Conservation (phyloP, 1,284 basidiomycete species). For the Veloboletus limbatus region DNA sequence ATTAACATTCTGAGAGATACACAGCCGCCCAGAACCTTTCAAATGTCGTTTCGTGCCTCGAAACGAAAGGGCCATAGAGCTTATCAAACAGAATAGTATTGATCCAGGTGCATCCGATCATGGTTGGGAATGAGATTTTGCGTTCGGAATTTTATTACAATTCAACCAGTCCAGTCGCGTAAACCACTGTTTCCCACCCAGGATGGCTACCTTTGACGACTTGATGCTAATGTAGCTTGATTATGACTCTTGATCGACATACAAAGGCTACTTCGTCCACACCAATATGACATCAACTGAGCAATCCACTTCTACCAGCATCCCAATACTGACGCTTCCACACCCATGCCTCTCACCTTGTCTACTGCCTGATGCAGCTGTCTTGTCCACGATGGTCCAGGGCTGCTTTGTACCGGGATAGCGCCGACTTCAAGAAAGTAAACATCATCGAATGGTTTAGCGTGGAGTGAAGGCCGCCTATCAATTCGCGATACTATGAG, state of each 20-base stretch:
- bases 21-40: constrained; percentile 45
- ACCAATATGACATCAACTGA: background rate
- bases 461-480: constrained; percentile 52
- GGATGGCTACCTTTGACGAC: background rate
- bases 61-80: constrained; percentile 29
- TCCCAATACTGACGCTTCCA: constrained; percentile 38
- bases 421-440: constrained; percentile 56
- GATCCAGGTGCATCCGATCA: background rate
- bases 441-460: constrained; percentile 52
- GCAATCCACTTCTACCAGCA: constrained; percentile 38
- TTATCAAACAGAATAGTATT: constrained; percentile 15
- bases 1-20: constrained; percentile 16
- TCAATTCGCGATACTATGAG: constrained; percentile 50
- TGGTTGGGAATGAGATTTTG: background rate
- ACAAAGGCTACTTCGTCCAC: background rate
- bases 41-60: constrained; percentile 41
- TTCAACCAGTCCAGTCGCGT: background rate
- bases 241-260: background rate
- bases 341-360: constrained; percentile 12
- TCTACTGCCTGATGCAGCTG: constrained; percentile 20
- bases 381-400: constrained; percentile 17
- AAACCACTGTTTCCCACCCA: background rate
- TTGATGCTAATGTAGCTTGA: background rate
- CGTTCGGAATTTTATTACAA: background rate
- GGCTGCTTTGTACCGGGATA: constrained; percentile 11